Evolutionary conservation across 352 stramenopile species (phyloP), one percentile per base, ranked within the genome.

Genomic region (Globisporangium orthogonon): DNA sequence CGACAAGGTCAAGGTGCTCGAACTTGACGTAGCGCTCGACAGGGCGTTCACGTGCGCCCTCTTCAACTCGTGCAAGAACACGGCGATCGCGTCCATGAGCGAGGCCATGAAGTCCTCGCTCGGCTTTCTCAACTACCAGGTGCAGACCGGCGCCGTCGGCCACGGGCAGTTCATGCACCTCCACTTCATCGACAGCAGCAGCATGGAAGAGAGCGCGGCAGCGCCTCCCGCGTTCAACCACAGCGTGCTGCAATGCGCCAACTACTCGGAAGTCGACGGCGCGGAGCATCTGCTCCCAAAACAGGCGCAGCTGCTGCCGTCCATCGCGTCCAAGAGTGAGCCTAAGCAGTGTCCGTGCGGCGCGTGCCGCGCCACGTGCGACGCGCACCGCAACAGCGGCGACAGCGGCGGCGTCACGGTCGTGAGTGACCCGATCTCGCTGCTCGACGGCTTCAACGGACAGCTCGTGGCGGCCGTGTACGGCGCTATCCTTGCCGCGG

Each of bases 51-150:
- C 83, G 3, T 96, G 87, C 55, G 50, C 61, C 11, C 56, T 96
- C 1, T 96, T 89, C 56, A 83, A 94, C 44, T 91, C 80, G 45
- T 96, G 87, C 70, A 91, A 89, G 54, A 91, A 81, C 68, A 92
- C 86, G 45, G 74, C 76, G 1, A 91, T 94, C 33, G 86, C 73
- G 17, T 92, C 83, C 1, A 70, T 87, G 48, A 71, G 67, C 6
- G 70, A 84, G 14, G 78, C 71, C 14, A 85, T 94, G 72, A 90
- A 91, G 67, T 91, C 82, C 31, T 91, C 80, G 14, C 63, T 95
- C 13, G 87, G 87, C 6, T 91, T 96, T 52, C 70, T 96, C 29
- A 94, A 93, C 60, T 96, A 92, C 61, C 87, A 96, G 63, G 81
- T 88, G 66, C 87, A 96, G 66, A 91, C 86, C 3, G 87, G 86